A percentile compares a stretch with the other conserved stretches of the same genome.
These are phyloP conservation scores for Hansenula sp. DNA, from an alignment of 1,139 yeast species.

Conservation along the genomic window DNA sequence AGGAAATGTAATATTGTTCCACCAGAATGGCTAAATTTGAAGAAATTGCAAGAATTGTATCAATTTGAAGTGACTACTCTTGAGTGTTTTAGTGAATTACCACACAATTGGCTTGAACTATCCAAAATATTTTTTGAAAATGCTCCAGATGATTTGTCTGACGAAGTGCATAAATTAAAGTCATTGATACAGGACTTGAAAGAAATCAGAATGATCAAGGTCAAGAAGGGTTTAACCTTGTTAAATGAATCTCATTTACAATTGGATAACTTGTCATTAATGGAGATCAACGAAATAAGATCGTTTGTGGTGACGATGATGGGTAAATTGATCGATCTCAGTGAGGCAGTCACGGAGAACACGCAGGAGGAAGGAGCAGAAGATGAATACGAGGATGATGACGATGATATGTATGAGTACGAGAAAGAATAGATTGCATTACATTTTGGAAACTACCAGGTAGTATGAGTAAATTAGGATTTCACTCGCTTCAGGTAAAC, in stretches of 20 bases:
- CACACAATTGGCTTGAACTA: constrained; percentile 85
- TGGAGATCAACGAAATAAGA: constrained; percentile 86
- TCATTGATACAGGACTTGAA: constrained; percentile 70
- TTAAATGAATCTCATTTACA: constrained; percentile 82
- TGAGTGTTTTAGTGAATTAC: constrained; percentile 63
- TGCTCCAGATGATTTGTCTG: constrained; percentile 74
- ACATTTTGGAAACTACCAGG: too few species aligned
- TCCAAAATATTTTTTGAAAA: constrained; percentile 57
- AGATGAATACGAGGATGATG: constrained; percentile 2
- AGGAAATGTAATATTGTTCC: constrained; percentile 81
- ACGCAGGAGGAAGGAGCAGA: constrained; percentile 23
- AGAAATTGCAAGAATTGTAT: constrained; percentile 51
- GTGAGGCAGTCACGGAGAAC: constrained; percentile 32
- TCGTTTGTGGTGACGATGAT: constrained; percentile 77
- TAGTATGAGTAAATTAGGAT: too few species aligned
- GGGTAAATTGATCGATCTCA: constrained; percentile 63
- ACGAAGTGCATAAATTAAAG: constrained; percentile 56
- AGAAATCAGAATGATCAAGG: constrained; percentile 78
- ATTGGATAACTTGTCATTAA: constrained; percentile 72
- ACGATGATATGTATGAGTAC: neutral
- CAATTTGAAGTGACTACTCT: constrained; percentile 63
- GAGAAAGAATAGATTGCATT: neutral
- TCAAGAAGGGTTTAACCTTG: constrained; percentile 71
- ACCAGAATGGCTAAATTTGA: constrained; percentile 78
- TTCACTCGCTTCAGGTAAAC: too few species aligned